Evolutionary conservation across 2,329 filamentous ascomycete species (phyloP).

Genomic region (Neophaeococcomyces mojaviensis): DNA sequence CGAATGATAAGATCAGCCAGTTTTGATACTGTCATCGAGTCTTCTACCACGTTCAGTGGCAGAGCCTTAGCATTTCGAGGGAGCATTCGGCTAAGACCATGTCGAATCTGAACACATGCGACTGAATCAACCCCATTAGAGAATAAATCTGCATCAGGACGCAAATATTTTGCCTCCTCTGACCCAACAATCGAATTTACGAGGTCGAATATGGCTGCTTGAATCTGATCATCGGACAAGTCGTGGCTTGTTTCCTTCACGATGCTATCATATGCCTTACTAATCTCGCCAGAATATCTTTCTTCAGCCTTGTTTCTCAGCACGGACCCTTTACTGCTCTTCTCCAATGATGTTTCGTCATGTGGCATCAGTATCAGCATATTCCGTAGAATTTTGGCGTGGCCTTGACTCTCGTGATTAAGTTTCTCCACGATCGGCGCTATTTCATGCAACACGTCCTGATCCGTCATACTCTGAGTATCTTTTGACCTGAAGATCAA

Average conservation of each 20-base stretch:
- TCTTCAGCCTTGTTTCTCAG: slow-evolving; percentile 47
- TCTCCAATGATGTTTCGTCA: slow-evolving; percentile 36
- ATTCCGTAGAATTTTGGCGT: slow-evolving; percentile 43
- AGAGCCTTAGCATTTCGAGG: slow-evolving; percentile 25
- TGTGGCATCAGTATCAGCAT: slow-evolving; percentile 45
- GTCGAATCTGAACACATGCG: slow-evolving; percentile 45
- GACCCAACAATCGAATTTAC: slow-evolving; percentile 3
- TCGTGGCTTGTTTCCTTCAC: slow-evolving; percentile 11
- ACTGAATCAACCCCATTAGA: slow-evolving; percentile 55
- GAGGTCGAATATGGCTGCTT: slow-evolving; percentile 6
- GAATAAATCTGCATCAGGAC: slow-evolving; percentile 46
- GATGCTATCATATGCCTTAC: slow-evolving; percentile 31
- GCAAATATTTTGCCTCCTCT: slow-evolving; percentile 12
- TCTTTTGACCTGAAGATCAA: slow-evolving; percentile 44
- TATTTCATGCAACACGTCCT: slow-evolving; percentile 35
- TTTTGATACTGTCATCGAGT: slow-evolving; percentile 47
- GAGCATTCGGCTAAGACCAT: slow-evolving; percentile 10
- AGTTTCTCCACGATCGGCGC: slow-evolving; percentile 40
- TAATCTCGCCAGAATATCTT: slow-evolving; percentile 32
- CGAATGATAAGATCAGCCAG: slow-evolving; percentile 32
- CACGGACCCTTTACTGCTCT: slow-evolving; percentile 58
- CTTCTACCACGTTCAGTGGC: slow-evolving; percentile 54
- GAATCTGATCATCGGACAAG: slow-evolving; percentile 5
- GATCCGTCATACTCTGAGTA: slow-evolving; percentile 25
- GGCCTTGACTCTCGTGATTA: slow-evolving; percentile 44